A percentile compares a stretch with the other conserved stretches of the same genome.
phyloP scores from a whole-genome alignment of 2,329 filamentous ascomycete species.

The Penicillium sp. region DNA sequence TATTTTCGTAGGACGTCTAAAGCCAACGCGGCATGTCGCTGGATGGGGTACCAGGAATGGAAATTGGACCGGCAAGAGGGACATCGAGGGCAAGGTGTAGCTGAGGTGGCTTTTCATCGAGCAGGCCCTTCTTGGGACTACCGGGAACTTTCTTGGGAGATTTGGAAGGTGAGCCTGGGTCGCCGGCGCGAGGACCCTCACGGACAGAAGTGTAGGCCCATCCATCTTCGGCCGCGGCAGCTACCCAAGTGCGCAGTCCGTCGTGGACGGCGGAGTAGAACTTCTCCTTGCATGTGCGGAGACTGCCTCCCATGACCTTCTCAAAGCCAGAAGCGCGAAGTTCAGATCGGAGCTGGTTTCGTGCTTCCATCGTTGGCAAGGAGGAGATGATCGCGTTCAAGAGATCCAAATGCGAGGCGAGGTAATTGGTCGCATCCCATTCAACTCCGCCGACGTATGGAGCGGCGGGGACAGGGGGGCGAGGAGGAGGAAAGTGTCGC shows the following conservation, averaged over 20 bases:
- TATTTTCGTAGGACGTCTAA: conserved; percentile 17
- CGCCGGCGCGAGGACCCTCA: conserved; percentile 43
- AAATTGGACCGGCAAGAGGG: conserved; percentile 17
- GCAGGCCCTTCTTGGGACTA: conserved; percentile 45
- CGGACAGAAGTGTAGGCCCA: conserved; percentile 83
- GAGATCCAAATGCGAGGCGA: conserved; percentile 88
- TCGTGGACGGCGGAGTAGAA: conserved; percentile 93
- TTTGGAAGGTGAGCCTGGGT: conserved; percentile 40
- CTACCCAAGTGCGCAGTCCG: conserved; percentile 83
- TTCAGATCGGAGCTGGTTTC: conserved; percentile 75
- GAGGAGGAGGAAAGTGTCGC: conserved; percentile 78
- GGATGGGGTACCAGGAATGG: conserved; percentile 23
- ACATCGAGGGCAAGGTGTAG: conserved; percentile 51
- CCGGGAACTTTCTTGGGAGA: conserved; percentile 47
- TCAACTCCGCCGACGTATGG: conserved; percentile 97
- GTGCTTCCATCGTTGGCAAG: conserved; percentile 64
- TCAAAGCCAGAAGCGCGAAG: conserved; percentile 86
- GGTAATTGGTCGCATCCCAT: conserved; percentile 97
- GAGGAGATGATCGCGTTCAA: conserved; percentile 87
- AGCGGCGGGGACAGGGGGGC: conserved; percentile 86
- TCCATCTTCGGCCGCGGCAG: conserved; percentile 78
- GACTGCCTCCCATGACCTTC: conserved; percentile 76
- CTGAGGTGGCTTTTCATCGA: conserved; percentile 56
- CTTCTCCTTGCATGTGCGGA: conserved; percentile 94
- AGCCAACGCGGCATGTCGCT: conserved; percentile 39